Evolutionary conservation across 2,329 filamentous ascomycete species (phyloP).

Genomic region (Lasiodiplodia citricola): DNA sequence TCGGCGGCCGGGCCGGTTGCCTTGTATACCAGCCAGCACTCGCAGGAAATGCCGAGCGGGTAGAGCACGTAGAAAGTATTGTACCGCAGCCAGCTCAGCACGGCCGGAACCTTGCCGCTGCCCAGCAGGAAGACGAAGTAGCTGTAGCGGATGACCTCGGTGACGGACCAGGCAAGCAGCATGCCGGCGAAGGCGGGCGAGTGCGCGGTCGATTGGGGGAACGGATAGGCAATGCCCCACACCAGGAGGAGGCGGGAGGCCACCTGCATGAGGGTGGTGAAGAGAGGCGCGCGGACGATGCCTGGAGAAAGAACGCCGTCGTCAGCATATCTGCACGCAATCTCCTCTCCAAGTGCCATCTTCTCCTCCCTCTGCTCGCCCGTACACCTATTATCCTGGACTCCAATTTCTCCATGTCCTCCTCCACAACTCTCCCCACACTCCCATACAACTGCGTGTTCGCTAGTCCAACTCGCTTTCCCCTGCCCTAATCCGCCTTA

Average conservation of each 20-base stretch:
- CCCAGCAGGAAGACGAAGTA: conserved; percentile 82
- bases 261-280: conserved; percentile 91
- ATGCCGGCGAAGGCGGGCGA: conserved; percentile 73
- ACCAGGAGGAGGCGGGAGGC: conserved; percentile 85
- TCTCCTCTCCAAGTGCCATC: not conserved
- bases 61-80: conserved; percentile 95
- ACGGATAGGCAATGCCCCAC: conserved; percentile 79
- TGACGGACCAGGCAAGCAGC: conserved; percentile 82
- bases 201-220: conserved; percentile 66
- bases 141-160: conserved; percentile 90
- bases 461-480: not conserved
- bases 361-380: not conserved
- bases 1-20: conserved; percentile 65
- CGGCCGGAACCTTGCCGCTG: conserved; percentile 64
- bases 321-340: not conserved
- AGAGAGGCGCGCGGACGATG: conserved; percentile 81
- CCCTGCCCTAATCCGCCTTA: not conserved
- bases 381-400: not conserved
- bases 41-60: conserved; percentile 86
- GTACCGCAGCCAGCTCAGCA: conserved; percentile 81
- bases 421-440: not conserved
- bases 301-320: conserved; percentile 54
- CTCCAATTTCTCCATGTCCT: not conserved
- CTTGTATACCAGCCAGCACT: conserved; percentile 79
- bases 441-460: not conserved